Base-by-base conservation (phyloP, 2,329 filamentous ascomycete species). In the Penicillium aurantiogriseum region DNA sequence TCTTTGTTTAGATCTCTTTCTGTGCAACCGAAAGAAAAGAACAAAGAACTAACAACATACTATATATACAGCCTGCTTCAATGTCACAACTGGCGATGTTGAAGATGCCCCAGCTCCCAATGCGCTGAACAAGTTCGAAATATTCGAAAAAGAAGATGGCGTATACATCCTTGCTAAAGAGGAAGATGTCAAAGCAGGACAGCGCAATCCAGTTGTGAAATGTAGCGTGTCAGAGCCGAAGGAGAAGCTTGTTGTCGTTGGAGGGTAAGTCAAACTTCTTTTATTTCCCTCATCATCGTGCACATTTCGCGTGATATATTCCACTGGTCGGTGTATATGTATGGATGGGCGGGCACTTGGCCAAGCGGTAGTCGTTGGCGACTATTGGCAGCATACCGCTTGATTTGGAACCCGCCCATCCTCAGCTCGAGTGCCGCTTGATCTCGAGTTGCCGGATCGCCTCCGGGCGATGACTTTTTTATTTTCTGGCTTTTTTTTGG, bases 41-140 rank as follows among this genome's bases (percentile, higher is more conserved):
- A 35, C 10, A 43, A 42, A n/a, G 15, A n/a, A 10, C 47, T 68
- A 47, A 64, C 47, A 33, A 5, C 2, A 33, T 13, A 17, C 19
- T 48, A 42, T 27, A 31, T n/a, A 15, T 42, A 51, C 62, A 92
- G 94, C 94, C 56, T 99, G 94, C 80, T 99, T 97, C 79, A 94
- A 91, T 62, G 86, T 91, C 62, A 83, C 84, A 55, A 95, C 89
- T 6, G 94, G 94, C 52, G 94, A 99, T 68, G 90, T 97, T 58
- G 94, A 99, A 77, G 91, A 97, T 71, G 92, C 93, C 0, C 94
- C 94, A 0, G 94, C 91, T 2, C 84, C 96, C 27, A 91, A 97
- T 69, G 83, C 90, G n/a, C 79, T 99, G 27, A 84, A 89, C 45
- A 88, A 88, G 50, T 99, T 95, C 78, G 86, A 91, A 52, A 80